Evolutionary conservation across 164 flowering plant species (phyloP).

Genomic region (Berberis thunbergii): DNA sequence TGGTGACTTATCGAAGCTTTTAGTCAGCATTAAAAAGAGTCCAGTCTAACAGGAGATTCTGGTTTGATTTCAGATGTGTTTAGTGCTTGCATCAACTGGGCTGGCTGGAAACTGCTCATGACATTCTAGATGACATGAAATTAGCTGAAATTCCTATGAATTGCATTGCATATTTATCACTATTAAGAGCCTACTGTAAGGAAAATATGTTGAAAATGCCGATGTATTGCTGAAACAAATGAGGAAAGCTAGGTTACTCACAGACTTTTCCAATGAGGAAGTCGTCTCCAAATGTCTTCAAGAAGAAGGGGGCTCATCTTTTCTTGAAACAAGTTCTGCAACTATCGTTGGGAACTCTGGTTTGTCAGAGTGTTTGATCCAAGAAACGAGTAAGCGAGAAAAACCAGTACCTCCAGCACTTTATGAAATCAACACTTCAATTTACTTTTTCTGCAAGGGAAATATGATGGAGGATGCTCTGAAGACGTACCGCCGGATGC

Average conservation of each 20-base stretch:
- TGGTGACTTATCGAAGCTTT: slow-evolving; percentile 43
- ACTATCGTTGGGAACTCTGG: slow-evolving; percentile 15
- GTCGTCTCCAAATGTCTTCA: slow-evolving; percentile 16
- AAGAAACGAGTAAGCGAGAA: slow-evolving; percentile 27
- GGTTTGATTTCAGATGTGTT: slow-evolving; percentile 37
- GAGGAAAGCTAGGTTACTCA: slow-evolving; percentile 31
- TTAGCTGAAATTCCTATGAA: slow-evolving; percentile 26
- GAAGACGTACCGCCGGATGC: slow-evolving; percentile 50
- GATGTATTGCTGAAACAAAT: slow-evolving; percentile 48
- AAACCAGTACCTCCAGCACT: slow-evolving; percentile 18
- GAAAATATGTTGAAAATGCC: slow-evolving; percentile 45
- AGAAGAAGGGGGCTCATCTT: slow-evolving; percentile 5
- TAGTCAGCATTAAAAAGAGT: slow-evolving; percentile 33
- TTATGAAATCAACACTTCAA: slow-evolving; percentile 57
- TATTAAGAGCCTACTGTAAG: slow-evolving; percentile 49
- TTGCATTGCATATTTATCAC: slow-evolving; percentile 24
- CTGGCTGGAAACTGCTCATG: slow-evolving; percentile 80
- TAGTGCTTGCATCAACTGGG: slow-evolving; percentile 55
- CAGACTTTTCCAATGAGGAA: slow-evolving; percentile 21
- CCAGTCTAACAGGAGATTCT: slow-evolving; percentile 11
- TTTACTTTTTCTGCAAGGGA: slow-evolving; percentile 73
- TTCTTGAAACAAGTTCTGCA: slow-evolving; percentile 2
- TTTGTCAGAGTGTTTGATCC: slow-evolving; percentile 30
- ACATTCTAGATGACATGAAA: slow-evolving; percentile 73
- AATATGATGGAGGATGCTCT: slow-evolving; percentile 81